phyloP scores from a whole-genome alignment of 116 monocot species.

The Phalaenopsis hybrid region DNA sequence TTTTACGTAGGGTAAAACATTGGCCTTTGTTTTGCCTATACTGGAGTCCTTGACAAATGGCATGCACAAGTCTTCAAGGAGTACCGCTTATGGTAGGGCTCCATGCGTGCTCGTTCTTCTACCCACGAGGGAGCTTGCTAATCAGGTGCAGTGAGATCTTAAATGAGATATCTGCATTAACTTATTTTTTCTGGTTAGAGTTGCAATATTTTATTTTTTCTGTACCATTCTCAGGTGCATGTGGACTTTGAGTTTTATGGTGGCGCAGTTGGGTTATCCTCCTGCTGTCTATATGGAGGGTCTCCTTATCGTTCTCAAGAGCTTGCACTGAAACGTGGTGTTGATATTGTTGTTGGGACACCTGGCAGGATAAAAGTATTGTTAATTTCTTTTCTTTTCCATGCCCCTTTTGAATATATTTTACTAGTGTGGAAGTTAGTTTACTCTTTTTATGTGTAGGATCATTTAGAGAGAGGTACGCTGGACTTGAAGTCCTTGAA shows the following conservation, averaged over 20 bases:
- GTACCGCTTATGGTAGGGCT: constrained; percentile 57
- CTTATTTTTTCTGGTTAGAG: neutral
- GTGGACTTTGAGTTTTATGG: constrained; percentile 82
- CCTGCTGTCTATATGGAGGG: constrained; percentile 87
- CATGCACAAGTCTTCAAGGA: constrained; percentile 42
- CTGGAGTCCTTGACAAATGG: constrained; percentile 80
- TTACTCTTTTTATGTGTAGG: constrained; percentile 28
- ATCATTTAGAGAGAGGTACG: constrained; percentile 60
- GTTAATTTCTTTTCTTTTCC: constrained; percentile 1
- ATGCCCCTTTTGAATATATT: neutral
- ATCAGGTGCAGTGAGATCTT: constrained; percentile 46
- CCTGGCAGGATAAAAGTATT: constrained; percentile 83
- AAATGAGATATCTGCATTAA: neutral
- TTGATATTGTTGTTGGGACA: constrained; percentile 93
- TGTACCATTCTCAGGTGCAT: constrained; percentile 38
- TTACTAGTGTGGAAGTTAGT: neutral
- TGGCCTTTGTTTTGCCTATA: constrained; percentile 93
- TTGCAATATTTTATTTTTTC: neutral
- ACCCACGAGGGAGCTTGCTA: constrained; percentile 94
- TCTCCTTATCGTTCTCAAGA: constrained; percentile 67
- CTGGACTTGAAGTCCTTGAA: constrained; percentile 71
- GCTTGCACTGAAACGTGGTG: constrained; percentile 61
- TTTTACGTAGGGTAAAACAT: constrained; percentile 77
- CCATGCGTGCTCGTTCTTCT: constrained; percentile 91
- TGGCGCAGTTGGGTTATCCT: constrained; percentile 53